These are phyloP conservation scores for Farysia itapuensis DNA, from an alignment of 1,284 basidiomycete genomes.

Conservation along the genomic window DNA sequence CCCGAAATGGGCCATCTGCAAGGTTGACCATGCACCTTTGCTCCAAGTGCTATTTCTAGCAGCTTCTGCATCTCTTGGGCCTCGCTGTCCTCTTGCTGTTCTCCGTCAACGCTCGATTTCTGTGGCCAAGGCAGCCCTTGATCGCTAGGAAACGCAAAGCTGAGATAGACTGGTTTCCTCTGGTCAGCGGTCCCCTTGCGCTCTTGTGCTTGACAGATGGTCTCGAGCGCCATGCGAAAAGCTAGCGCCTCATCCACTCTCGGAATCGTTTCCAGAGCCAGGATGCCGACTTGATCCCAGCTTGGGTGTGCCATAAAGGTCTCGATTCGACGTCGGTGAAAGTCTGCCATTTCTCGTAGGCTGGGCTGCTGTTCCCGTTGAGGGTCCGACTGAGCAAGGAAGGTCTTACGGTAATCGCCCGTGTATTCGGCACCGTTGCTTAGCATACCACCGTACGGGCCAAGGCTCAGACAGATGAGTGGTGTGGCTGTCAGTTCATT, in stretches of 20 bases:
- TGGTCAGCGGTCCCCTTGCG: slow-evolving; percentile 12
- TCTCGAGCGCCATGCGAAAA: slow-evolving; percentile 35
- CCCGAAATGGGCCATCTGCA: slow-evolving; percentile 36
- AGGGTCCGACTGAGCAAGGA: slow-evolving; percentile 17
- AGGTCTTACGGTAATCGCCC: slow-evolving; percentile 39
- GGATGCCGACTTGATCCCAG: slow-evolving; percentile 39
- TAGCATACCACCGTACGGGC: slow-evolving; percentile 48
- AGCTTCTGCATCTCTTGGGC: slow-evolving; percentile 39
- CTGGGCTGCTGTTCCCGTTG: slow-evolving; percentile 18
- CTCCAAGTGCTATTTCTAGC: slow-evolving; percentile 22
- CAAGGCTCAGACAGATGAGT: slow-evolving; percentile 38
- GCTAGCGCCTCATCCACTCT: slow-evolving; percentile 47
- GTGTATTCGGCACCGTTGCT: slow-evolving; percentile 51
- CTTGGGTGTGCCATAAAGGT: slow-evolving; percentile 18
- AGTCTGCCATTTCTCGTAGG: slow-evolving; percentile 30
- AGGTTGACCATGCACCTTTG: slow-evolving; percentile 19
- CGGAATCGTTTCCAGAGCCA: slow-evolving; percentile 51
- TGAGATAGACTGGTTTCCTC: slow-evolving; percentile 40
- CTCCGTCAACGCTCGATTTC: slow-evolving; percentile 1
- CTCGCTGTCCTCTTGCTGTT: slow-evolving; percentile 16
- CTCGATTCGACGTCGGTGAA: slow-evolving; percentile 39
- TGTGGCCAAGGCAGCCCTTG: slow-evolving; percentile 33
- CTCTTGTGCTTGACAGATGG: slow-evolving; percentile 9
- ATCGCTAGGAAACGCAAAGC: slow-evolving; percentile 40
- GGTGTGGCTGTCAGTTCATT: slow-evolving; percentile 4